Conservation (phyloP, 208 protist genomes). For the Trypanosoma brucei region DNA sequence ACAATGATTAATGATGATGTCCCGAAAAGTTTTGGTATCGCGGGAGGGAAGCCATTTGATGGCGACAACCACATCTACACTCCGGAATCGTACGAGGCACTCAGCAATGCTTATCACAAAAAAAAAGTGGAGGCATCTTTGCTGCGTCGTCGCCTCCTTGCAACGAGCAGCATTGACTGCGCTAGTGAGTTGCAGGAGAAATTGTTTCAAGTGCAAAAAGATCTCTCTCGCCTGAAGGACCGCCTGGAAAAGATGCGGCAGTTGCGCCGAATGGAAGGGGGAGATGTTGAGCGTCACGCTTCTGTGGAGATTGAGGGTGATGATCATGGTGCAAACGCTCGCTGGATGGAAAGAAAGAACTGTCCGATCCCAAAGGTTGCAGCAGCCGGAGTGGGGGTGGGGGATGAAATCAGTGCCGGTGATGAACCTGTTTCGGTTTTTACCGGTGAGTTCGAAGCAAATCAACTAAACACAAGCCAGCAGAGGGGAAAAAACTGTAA, state of each 20-base stretch:
- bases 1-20: constrained; percentile 1
- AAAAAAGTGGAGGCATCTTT: constrained; percentile 81
- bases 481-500: constrained; percentile 13
- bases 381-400: not conserved
- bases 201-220: constrained; percentile 40
- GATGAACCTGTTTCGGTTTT: not conserved
- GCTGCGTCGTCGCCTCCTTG: constrained; percentile 68
- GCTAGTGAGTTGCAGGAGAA: constrained; percentile 55
- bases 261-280: constrained; percentile 20
- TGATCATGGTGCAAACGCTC: constrained; percentile 5
- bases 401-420: not conserved
- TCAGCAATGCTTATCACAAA: constrained; percentile 79
- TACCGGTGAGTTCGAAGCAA: not conserved
- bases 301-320: constrained; percentile 8
- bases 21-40: not conserved
- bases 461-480: not conserved
- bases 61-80: constrained; percentile 24
- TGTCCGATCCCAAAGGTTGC: not conserved
- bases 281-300: not conserved
- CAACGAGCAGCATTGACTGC: constrained; percentile 61
- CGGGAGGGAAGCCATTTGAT: constrained; percentile 13
- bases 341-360: not conserved
- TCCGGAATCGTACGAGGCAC: constrained; percentile 47
- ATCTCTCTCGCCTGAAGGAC: constrained; percentile 49
- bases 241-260: constrained; percentile 57